phyloP scores from a whole-genome alignment of 768 basidiomycete species.

The Podaxis mareebaensis region DNA sequence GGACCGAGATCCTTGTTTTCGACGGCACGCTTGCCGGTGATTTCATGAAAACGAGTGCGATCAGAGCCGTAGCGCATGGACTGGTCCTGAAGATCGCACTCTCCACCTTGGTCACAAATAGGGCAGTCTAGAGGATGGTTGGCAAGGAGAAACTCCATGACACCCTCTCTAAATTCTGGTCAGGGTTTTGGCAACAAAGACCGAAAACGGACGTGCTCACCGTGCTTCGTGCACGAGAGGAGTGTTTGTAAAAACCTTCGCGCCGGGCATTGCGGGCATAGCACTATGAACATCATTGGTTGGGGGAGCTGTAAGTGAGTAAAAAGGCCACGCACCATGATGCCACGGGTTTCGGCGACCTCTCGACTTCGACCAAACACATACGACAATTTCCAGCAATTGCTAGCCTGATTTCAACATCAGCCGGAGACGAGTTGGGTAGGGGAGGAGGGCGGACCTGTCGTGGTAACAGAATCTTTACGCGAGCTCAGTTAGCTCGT shows the following conservation, averaged over 20 bases:
- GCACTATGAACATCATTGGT: conserved; percentile 50
- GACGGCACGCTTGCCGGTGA: conserved; percentile 95
- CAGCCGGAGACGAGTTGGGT: conserved; percentile 1
- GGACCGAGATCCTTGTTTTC: conserved; percentile 99
- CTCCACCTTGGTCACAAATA: conserved; percentile 98
- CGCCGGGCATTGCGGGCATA: conserved; percentile 95
- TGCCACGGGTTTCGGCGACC: conserved; percentile 92
- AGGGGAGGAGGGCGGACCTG: conserved; percentile 42
- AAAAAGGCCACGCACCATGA: conserved; percentile 62
- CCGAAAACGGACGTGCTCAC: conserved; percentile 33
- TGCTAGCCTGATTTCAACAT: conserved; percentile 61
- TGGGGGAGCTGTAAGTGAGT: background rate
- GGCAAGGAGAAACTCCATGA: conserved; percentile 97
- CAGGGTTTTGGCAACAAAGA: conserved; percentile 19
- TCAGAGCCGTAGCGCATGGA: conserved; percentile 99
- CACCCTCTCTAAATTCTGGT: conserved; percentile 71
- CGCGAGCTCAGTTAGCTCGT: conserved; percentile 21
- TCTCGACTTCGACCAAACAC: conserved; percentile 98
- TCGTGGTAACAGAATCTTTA: conserved; percentile 85
- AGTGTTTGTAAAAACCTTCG: conserved; percentile 91
- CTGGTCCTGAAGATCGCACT: conserved; percentile 98
- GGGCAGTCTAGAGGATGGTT: conserved; percentile 99
- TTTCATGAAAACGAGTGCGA: conserved; percentile 97
- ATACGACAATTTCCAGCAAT: conserved; percentile 99
- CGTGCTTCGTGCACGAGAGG: conserved; percentile 88